Evolutionary conservation across 2,329 filamentous ascomycete species (phyloP).

Genomic region (Aspergillus vadensis): DNA sequence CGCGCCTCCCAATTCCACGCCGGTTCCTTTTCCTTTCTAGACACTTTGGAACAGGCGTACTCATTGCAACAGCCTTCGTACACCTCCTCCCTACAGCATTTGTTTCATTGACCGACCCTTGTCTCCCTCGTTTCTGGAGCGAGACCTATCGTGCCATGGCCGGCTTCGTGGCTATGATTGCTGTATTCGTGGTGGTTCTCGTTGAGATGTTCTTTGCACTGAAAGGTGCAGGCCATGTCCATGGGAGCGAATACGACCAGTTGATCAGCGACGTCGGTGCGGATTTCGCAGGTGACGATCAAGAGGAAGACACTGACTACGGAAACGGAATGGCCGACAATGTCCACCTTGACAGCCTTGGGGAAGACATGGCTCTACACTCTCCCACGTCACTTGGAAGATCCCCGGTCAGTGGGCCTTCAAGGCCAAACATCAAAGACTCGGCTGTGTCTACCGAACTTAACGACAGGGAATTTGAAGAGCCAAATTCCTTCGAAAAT

Average conservation of each 20-base stretch:
- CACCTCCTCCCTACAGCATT: conserved; percentile 66
- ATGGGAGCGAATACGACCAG: conserved; percentile 56
- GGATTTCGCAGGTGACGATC: conserved; percentile 23
- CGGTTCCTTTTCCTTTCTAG: conserved; percentile 61
- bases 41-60: conserved; percentile 60
- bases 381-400: conserved; percentile 18
- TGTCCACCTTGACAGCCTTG: conserved; percentile 25
- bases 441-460: conserved; percentile 54
- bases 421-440: not conserved
- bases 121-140: conserved; percentile 77
- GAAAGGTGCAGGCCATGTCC: conserved; percentile 62
- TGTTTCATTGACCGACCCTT: conserved; percentile 61
- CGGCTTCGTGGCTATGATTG: conserved; percentile 78
- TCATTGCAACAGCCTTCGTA: conserved; percentile 60
- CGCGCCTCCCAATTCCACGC: conserved; percentile 60
- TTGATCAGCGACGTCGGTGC: conserved; percentile 35
- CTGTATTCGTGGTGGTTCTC: conserved; percentile 77
- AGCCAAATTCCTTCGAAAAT: conserved; percentile 41
- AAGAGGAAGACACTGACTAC: conserved; percentile 26
- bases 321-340: conserved; percentile 22
- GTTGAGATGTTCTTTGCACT: conserved; percentile 89
- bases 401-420: conserved; percentile 19
- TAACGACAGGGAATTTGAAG: conserved; percentile 60
- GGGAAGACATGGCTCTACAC: conserved; percentile 7
- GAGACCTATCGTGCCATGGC: conserved; percentile 76